These are phyloP conservation scores for Leishmania mexicana DNA, from an alignment of 208 protist species.

Conservation along the genomic window DNA sequence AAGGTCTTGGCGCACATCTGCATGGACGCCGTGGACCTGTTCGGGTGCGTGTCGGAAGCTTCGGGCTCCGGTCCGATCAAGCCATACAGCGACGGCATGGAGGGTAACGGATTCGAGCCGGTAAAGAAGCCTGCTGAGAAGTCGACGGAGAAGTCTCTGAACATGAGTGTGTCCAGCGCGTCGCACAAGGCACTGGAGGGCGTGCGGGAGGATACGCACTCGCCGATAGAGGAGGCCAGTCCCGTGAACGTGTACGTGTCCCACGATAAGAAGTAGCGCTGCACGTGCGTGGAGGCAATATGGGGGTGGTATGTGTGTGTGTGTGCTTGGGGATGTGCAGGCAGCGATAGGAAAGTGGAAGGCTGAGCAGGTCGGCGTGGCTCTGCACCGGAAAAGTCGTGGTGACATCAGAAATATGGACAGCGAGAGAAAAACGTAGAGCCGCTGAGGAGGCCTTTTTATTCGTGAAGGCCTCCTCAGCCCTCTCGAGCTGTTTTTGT, in stretches of 20 bases:
- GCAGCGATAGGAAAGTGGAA: not conserved
- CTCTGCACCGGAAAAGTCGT: not conserved
- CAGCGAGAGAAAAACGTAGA: not conserved
- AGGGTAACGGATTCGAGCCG: slow-evolving; percentile 18
- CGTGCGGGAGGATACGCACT: not conserved
- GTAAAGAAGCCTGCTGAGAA: slow-evolving; percentile 13
- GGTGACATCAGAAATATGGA: not conserved
- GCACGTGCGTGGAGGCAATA: too few relatives aligned
- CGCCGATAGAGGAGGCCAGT: not conserved
- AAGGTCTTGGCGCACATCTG: slow-evolving; percentile 78
- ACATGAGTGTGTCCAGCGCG: not conserved
- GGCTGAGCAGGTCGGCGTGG: too few relatives aligned
- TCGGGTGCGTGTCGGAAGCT: slow-evolving; percentile 59
- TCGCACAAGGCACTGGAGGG: not conserved
- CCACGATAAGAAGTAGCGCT: not conserved
- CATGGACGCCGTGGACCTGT: slow-evolving; percentile 77
- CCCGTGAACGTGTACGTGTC: not conserved
- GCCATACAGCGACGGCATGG: slow-evolving; percentile 29
- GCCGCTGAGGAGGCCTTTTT: too few relatives aligned
- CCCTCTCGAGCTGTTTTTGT: not conserved
- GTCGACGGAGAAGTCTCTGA: not conserved
- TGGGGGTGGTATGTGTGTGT: too few relatives aligned
- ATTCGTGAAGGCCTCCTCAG: too few relatives aligned
- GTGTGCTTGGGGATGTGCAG: not conserved
- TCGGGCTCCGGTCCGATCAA: slow-evolving; percentile 44